Base-by-base conservation (phyloP, 2,329 filamentous ascomycete genomes). In the Remersonia thermophila region DNA sequence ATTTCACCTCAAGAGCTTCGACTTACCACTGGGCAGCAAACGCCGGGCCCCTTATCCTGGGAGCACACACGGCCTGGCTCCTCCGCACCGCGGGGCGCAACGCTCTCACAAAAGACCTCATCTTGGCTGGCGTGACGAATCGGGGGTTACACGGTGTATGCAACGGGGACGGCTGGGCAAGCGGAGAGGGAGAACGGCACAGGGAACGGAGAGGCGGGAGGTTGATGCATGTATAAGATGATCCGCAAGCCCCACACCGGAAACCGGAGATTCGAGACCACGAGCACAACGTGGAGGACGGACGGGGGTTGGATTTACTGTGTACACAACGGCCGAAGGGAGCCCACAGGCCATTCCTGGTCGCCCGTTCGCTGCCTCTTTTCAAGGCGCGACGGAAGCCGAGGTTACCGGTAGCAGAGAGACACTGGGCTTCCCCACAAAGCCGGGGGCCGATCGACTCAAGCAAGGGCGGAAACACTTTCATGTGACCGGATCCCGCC, bases 61-160 rank as follows among this genome's bases (percentile, higher is more conserved):
- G 44, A 7, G 45, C 36, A 14, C 50, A 45, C 37, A 55, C 51
- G 35, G 50, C 51, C 41, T 60, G 56, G 46, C 66, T 59, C 49
- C 60, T 61, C 44, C 63, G 63, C 42, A 73, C 50, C 23, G 62
- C 67, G 40, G 70, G 71, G 45, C 69, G 63, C 44, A 74, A 47
- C 17, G 61, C 61, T 55, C 69, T 60, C 37, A 65, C 58, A 39
- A 73, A 56, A 17, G 66, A 67, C 39, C 65, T 69, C 59, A 67
- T 67, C 31, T 37, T 54, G 45, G 25, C 39, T 38, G 37, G 25
- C 10, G 14, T 23, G n/a, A n/a, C n/a, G n/a, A n/a, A n/a, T n/a
- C n/a, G n/a, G n/a, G n/a, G n/a, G n/a, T n/a, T n/a, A n/a, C n/a
- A n/a, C n/a, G 20, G 20, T 23, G 35, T 18, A 18, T 6, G 26